These are phyloP conservation scores for Rhododendron ovatum DNA, from an alignment of 148 eudicot species.

Conservation along the genomic window DNA sequence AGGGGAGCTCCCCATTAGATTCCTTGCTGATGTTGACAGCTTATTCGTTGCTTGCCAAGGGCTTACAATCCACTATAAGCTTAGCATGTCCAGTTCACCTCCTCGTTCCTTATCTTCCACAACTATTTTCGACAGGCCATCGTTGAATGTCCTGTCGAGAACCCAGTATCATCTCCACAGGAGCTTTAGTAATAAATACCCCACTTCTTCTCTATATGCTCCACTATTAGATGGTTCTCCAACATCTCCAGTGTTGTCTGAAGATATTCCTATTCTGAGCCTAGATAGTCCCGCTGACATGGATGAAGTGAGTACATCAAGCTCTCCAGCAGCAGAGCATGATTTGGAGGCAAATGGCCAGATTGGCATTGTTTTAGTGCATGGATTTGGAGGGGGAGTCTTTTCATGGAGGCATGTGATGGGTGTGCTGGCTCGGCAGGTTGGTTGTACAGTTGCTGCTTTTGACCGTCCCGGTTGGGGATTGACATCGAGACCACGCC, in stretches of 20 bases:
- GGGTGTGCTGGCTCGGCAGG: constrained; percentile 67
- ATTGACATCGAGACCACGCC: constrained; percentile 68
- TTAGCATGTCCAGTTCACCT: constrained; percentile 70
- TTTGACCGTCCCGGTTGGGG: constrained; percentile 99
- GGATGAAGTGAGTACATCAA: constrained; percentile 31
- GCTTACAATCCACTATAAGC: constrained; percentile 80
- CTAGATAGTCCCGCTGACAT: constrained; percentile 51
- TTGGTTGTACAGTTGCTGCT: constrained; percentile 76
- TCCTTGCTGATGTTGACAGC: constrained; percentile 86
- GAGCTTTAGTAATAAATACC: constrained; percentile 74
- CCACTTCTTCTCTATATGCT: constrained; percentile 59
- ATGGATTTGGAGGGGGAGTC: constrained; percentile 98
- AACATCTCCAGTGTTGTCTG: constrained; percentile 43
- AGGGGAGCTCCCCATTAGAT: constrained; percentile 65
- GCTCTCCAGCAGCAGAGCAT: constrained; percentile 31
- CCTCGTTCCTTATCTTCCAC: constrained; percentile 68
- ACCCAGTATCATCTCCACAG: constrained; percentile 52
- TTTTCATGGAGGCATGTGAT: constrained; percentile 98
- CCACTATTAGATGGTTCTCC: constrained; percentile 59
- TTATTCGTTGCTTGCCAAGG: constrained; percentile 70
- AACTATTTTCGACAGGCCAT: constrained; percentile 46
- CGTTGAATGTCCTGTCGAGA: constrained; percentile 36
- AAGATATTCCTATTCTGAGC: constrained; percentile 63
- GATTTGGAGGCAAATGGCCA: constrained; percentile 51
- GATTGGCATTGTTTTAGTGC: constrained; percentile 78